Evolutionary conservation across 352 stramenopile genomes (phyloP).

Genomic region (Phytophthora pinifolia): DNA sequence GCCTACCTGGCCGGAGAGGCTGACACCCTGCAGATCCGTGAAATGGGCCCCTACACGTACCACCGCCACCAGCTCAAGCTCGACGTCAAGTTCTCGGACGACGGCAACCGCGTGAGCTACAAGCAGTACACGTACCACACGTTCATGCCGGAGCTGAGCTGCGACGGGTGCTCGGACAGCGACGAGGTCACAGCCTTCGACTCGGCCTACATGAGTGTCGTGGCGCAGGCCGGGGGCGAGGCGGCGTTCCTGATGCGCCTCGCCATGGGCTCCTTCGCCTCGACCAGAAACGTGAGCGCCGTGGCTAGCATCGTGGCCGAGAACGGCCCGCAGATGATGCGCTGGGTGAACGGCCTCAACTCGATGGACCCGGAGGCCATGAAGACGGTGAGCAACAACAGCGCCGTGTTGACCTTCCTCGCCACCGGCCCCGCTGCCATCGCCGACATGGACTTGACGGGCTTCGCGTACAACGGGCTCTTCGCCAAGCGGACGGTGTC

Average conservation of each 20-base stretch:
- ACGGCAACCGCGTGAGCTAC: constrained; percentile 51
- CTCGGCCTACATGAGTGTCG: constrained; percentile 69
- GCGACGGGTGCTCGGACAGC: constrained; percentile 45
- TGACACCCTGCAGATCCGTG: constrained; percentile 53
- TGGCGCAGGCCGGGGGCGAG: constrained; percentile 63
- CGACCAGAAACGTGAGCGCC: constrained; percentile 26
- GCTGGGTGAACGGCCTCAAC: constrained; percentile 63
- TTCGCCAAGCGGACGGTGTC: constrained; percentile 50
- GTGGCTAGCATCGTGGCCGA: constrained; percentile 33
- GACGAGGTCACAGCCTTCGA: constrained; percentile 57
- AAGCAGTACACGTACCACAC: constrained; percentile 74
- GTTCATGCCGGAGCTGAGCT: constrained; percentile 50
- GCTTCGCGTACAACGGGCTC: constrained; percentile 59
- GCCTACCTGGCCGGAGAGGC: constrained; percentile 44
- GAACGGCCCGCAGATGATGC: constrained; percentile 66
- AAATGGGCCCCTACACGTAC: constrained; percentile 71
- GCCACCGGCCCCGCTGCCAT: constrained; percentile 33
- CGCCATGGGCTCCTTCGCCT: constrained; percentile 52
- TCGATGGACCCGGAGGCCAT: constrained; percentile 51
- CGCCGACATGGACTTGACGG: constrained; percentile 36
- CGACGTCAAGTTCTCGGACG: constrained; percentile 53
- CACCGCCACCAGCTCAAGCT: constrained; percentile 53
- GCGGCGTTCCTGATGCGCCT: constrained; percentile 49
- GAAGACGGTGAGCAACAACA: constrained; percentile 37
- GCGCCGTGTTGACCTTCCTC: constrained; percentile 41